Percentiles rank a stretch among this genome's conserved stretches.
phyloP scores from a whole-genome alignment of 768 basidiomycete genomes.

The Hypholoma fasciculare region DNA sequence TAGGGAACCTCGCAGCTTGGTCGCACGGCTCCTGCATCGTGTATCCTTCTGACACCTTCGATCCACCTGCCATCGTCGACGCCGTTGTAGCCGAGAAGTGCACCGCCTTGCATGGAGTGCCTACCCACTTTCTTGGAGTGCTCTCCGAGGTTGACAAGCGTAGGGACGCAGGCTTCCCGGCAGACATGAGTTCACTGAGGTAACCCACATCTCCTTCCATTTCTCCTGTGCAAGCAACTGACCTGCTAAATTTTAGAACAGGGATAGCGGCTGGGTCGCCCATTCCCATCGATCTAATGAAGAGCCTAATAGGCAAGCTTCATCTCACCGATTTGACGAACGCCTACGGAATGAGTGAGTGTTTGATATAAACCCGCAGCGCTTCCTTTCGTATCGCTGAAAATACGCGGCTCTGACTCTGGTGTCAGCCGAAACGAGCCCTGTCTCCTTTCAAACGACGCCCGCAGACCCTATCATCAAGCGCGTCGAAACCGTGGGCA shows the following conservation, averaged over 20 bases:
- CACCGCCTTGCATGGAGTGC: conserved; percentile 82
- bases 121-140: conserved; percentile 82
- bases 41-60: conserved; percentile 67
- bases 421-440: conserved; percentile 72
- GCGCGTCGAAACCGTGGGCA: conserved; percentile 83
- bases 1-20: conserved; percentile 83
- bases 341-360: conserved; percentile 87
- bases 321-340: conserved; percentile 73
- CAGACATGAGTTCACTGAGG: conserved; percentile 59
- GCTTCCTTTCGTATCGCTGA: neutral
- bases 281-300: conserved; percentile 81
- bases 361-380: neutral
- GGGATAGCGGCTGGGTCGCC: conserved; percentile 83
- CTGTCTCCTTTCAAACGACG: conserved; percentile 82
- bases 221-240: neutral
- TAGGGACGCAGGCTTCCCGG: conserved; percentile 38
- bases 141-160: conserved; percentile 65
- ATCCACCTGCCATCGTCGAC: conserved; percentile 68
- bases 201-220: conserved; percentile 25
- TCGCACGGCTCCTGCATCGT: conserved; percentile 71
- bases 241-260: conserved; percentile 46
- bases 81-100: conserved; percentile 68
- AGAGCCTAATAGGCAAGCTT: conserved; percentile 61
- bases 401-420: neutral
- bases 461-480: conserved; percentile 68